Conservation (phyloP, 2,329 filamentous ascomycete species). For the Microcyclospora pomicola region DNA sequence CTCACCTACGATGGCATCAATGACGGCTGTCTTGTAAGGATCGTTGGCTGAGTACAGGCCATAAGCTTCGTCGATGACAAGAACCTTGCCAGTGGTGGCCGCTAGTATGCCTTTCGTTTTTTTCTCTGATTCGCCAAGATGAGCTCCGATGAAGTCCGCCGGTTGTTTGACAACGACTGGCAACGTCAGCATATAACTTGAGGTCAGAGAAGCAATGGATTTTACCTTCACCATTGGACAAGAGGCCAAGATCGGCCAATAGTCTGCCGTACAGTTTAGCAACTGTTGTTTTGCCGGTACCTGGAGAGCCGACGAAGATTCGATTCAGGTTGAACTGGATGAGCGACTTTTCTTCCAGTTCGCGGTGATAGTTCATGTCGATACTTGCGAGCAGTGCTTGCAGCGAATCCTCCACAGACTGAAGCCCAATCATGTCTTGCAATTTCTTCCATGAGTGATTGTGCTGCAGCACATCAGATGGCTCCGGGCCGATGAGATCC, state of each 20-base stretch:
- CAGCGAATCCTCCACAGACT: slow-evolving; percentile 49
- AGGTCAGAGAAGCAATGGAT: not conserved
- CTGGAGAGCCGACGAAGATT: slow-evolving; percentile 56
- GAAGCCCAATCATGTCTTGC: slow-evolving; percentile 44
- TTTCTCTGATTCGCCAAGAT: slow-evolving; percentile 52
- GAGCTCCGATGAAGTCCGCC: slow-evolving; percentile 54
- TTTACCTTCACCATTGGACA: slow-evolving; percentile 54
- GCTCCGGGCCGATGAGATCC: slow-evolving; percentile 60
- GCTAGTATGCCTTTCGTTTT: slow-evolving; percentile 60
- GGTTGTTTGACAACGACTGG: slow-evolving; percentile 58
- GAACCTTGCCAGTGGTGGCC: slow-evolving; percentile 54
- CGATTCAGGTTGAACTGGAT: slow-evolving; percentile 52
- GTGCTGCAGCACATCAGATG: slow-evolving; percentile 36
- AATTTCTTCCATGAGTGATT: slow-evolving; percentile 46
- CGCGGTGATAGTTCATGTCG: slow-evolving; percentile 50
- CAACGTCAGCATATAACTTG: slow-evolving; percentile 1
- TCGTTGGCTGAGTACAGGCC: slow-evolving; percentile 42
- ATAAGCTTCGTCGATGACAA: slow-evolving; percentile 73
- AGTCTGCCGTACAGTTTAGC: slow-evolving; percentile 60
- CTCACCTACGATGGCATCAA: slow-evolving; percentile 62
- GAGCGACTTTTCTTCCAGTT: slow-evolving; percentile 46
- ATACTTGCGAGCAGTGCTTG: slow-evolving; percentile 46
- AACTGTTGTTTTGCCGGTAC: slow-evolving; percentile 64
- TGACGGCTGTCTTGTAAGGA: slow-evolving; percentile 47
- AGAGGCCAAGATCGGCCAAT: slow-evolving; percentile 50